Conservation (phyloP, 1,284 basidiomycete species). For the Microbotryum silenes-acaulis region DNA sequence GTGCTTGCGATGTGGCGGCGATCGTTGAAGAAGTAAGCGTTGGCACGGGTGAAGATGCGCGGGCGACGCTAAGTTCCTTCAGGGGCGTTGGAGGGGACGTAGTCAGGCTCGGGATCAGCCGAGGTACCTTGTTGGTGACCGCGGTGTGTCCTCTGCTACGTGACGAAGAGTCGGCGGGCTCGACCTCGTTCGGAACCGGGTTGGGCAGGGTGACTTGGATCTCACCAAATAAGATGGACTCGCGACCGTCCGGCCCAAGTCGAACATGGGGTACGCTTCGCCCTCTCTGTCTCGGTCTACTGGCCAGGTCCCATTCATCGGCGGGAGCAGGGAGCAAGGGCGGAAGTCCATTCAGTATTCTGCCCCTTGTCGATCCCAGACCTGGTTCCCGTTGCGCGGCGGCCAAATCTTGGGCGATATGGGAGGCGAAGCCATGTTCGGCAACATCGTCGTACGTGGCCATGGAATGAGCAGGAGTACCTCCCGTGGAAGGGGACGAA, state of each 20-base stretch:
- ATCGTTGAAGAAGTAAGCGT: too few relatives aligned
- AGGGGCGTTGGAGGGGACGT: slow-evolving; percentile 24
- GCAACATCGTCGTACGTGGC: too few relatives aligned
- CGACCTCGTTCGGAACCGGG: not conserved
- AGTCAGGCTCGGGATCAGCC: slow-evolving; percentile 11
- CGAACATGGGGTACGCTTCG: slow-evolving; percentile 28
- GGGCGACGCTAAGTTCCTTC: not conserved
- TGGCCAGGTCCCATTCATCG: slow-evolving; percentile 2
- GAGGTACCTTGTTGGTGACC: not conserved
- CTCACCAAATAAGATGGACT: slow-evolving; percentile 29
- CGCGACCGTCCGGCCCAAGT: slow-evolving; percentile 26
- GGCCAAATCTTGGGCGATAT: not conserved
- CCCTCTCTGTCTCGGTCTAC: slow-evolving; percentile 9
- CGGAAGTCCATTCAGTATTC: too few relatives aligned
- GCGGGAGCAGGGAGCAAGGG: not conserved
- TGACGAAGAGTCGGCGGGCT: too few relatives aligned
- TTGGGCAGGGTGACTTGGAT: slow-evolving; percentile 27
- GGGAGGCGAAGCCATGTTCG: too few relatives aligned
- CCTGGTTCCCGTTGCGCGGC: not conserved
- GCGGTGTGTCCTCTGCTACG: not conserved
- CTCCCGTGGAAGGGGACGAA: too few relatives aligned
- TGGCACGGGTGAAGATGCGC: too few relatives aligned
- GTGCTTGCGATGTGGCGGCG: too few relatives aligned
- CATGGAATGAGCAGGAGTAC: too few relatives aligned
- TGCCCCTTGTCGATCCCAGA: too few relatives aligned